Evolutionary conservation across 2,329 filamentous ascomycete species (phyloP).

Genomic region (Cordyceps tenuipes): DNA sequence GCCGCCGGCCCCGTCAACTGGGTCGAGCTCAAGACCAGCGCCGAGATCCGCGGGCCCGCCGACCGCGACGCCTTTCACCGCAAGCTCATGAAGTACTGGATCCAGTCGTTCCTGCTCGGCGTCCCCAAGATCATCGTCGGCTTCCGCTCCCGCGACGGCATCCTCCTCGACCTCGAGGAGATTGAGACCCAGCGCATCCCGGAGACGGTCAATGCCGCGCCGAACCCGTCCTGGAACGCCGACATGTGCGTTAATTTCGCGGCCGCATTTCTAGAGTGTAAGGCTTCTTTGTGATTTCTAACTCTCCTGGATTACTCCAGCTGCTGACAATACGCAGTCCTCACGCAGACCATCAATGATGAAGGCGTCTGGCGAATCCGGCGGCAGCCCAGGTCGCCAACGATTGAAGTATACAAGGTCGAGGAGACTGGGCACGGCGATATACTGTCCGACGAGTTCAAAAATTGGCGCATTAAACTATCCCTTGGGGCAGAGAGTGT

Average conservation of each 20-base stretch:
- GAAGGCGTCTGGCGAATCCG: constrained; percentile 76
- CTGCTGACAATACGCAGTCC: constrained; percentile 38
- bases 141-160: constrained; percentile 66
- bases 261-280: constrained; percentile 67
- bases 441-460: constrained; percentile 70
- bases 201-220: constrained; percentile 57
- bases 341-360: constrained; percentile 55
- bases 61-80: constrained; percentile 73
- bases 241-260: constrained; percentile 92
- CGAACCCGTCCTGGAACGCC: constrained; percentile 73
- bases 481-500: constrained; percentile 21
- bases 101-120: constrained; percentile 88
- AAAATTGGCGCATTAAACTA: constrained; percentile 61
- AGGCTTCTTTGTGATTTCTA: constrained; percentile 23
- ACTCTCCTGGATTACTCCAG: neutral
- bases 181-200: constrained; percentile 75
- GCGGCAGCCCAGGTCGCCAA: constrained; percentile 50
- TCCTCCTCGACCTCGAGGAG: constrained; percentile 65
- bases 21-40: constrained; percentile 92
- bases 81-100: constrained; percentile 94
- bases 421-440: constrained; percentile 67
- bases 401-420: constrained; percentile 66
- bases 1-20: constrained; percentile 67
- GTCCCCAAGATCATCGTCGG: constrained; percentile 89
- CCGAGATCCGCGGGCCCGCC: constrained; percentile 56